Evolutionary conservation across 768 basidiomycete species (phyloP), one percentile per base, ranked within the genome.

Genomic region (Phaeolepiota aurea): DNA sequence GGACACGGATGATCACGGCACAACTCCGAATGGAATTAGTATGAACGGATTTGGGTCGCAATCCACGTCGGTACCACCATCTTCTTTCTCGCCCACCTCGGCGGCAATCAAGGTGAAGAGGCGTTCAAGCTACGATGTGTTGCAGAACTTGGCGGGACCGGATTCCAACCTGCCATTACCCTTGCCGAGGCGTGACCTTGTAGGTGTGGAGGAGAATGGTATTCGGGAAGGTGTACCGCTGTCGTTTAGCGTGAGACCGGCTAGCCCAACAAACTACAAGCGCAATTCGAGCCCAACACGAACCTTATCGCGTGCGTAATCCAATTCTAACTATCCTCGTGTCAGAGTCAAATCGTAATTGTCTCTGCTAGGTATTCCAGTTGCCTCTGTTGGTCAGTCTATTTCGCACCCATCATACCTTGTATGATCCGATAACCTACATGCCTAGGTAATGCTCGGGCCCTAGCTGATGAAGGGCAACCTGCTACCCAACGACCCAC

Each of bases 141-240:
- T 89, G 7, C 76, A 77, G 22, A 71, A 71, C 20, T 66, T 87
- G 32, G 84, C 86, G 3, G 84, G 84, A 2, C 83, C 82, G 7
- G 86, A 87, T 3, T 87, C 86, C 0, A 81, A 49, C 49, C 57
- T 89, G 33, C 86, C 86, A 1, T 61, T 89, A 3, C 86, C 86
- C 16, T 65, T 35, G 7, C 33, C 33, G 9, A 35, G 68, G 46
- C 74, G 77, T 31, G 76, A 78, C 2, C 46, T 52, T 18, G 60
- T 61, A 28, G 58, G 59, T 3, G 44, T 57, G 3, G 64, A 68
- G 38, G 69, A 72, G 37, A 76, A 71, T 36, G 72, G 76, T 14
- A 87, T 89, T 28, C 70, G 66, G 33, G 87, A 89, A 55, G 87
- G 86, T 32, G 70, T 88, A 0, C 87, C 87, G 11, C 67, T 74